Base-by-base conservation (phyloP, 495 filamentous ascomycete species). In the Penicillium coprophilum region DNA sequence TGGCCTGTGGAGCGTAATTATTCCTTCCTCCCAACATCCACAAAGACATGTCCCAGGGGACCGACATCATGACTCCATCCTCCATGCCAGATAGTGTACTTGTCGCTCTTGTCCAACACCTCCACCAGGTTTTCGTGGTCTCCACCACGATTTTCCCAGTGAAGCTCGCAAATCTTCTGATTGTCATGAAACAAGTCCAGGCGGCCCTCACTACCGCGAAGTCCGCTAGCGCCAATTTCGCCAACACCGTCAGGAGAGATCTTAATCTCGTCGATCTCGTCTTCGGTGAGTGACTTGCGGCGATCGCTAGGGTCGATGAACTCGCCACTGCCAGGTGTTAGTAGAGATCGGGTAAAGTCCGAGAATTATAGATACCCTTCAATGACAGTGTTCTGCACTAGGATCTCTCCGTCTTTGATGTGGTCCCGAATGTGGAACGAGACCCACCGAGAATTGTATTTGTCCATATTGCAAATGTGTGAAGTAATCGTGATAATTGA, bases 381-480 rank as follows among this genome's bases (percentile, higher is more conserved):
- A 45, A 75, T 65, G 51, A 75, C 60, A 23, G 69, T 64, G 61
- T 75, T 61, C 40, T 67, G 61, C 31, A 75, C 59, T 12, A 47
- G 52, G 44, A 75, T 63, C 23, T 70, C 57, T 32, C 72, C 68
- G 28, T 69, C 53, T 8, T 67, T 55, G 13, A 75, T 60, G 46
- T 64, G 70, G 64, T 70, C 72, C 19, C 72, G 66, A 46, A 75
- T 75, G 52, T 75, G 72, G 59, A 75, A 69, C 23, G 59, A 59
- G 46, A 75, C 67, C 72, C 72, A 75, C 53, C 68, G 62, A n/a
- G 70, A 65, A 28, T 64, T 63, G 60, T 73, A 62, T 44, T 66
- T 69, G 52, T 63, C 58, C 32, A 50, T 23, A 34, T 40, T 23
- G 48, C 6, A 30, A 27, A 47, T 32, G 12, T 32, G 34, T 47